Conservation (phyloP, 2,329 filamentous ascomycete species). For the Cryphonectria japonica region DNA sequence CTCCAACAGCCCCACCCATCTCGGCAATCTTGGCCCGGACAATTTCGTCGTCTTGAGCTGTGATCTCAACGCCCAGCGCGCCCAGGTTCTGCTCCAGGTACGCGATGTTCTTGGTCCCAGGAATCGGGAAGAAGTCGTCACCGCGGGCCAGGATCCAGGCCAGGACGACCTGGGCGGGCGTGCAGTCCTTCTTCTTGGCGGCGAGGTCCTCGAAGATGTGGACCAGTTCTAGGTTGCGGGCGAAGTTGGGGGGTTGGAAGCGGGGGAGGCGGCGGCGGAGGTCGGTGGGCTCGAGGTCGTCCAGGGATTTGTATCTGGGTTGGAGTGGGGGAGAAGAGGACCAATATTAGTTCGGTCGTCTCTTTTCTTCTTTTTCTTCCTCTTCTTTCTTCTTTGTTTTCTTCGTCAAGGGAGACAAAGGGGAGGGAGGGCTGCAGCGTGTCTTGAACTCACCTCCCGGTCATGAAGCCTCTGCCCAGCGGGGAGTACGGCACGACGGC, state of each 20-base stretch:
- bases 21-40: conserved; percentile 37
- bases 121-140: conserved; percentile 63
- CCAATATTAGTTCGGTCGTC: background rate
- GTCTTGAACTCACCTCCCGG: conserved; percentile 41
- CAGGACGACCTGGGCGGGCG: conserved; percentile 61
- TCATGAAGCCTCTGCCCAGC: conserved; percentile 61
- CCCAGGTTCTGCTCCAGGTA: conserved; percentile 52
- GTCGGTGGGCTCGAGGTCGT: conserved; percentile 54
- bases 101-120: conserved; percentile 52
- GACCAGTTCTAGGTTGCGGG: conserved; percentile 59
- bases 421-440: too few species aligned
- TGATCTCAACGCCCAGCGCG: conserved; percentile 40
- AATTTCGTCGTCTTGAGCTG: conserved; percentile 40
- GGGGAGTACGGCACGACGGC: conserved; percentile 62
- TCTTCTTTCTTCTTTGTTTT: background rate
- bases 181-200: conserved; percentile 58
- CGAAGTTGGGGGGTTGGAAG: conserved; percentile 56
- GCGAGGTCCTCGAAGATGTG: conserved; percentile 54
- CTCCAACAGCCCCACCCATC: conserved; percentile 15
- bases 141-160: conserved; percentile 67
- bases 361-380: background rate
- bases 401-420: background rate
- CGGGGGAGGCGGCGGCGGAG: conserved; percentile 52
- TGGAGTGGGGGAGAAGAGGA: too few species aligned
- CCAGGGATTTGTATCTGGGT: conserved; percentile 43